Evolutionary conservation across 257 asterid species (phyloP), one percentile per base, ranked within the genome.

Genomic region (Solanum etuberosum): DNA sequence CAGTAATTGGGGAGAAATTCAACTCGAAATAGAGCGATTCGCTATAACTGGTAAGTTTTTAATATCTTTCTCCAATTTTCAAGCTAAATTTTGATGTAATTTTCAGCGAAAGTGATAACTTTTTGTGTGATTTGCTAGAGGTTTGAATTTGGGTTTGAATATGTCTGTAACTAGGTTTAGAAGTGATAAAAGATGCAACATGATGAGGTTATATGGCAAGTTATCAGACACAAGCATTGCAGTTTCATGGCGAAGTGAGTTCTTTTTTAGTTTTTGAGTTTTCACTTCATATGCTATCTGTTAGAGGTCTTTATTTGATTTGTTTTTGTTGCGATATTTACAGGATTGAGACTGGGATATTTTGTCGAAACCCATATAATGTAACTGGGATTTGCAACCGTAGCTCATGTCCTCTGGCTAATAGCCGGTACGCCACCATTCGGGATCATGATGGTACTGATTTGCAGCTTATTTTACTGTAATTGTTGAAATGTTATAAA

Each of bases 191-290:
- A 90, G 86, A 97, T 96, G 99, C 98, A 94, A 95, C 99, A 97
- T 89, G 99, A 97, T 90, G 99, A 97, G 92, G 98, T 95, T 87
- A 96, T 97, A 87, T 97, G 99, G 99, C 99, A 97, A 86, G 98
- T 97, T 89, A 97, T 97, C 92, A 90, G 99, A 84, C 99, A 97
- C 96, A 97, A 95, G 1, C 99, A 97, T 87, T 97, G 99, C 95
- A 97, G 99, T 90, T 97, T 94, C 91, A 96, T 97, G 99, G 95
- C 98, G 87, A 97, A 96, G 99, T 97, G 88, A 92, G 81, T 72
- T 37, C 7, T 31, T 74, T 70, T 67, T n/a, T 13, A n/a, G 7
- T 0, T 31, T 57, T 42, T 71, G n/a, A 21, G 43, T 40, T 34
- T 71, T 73, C 29, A 27, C 43, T 78, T 68, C 37, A 21, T 74